Evolutionary conservation across 2,329 filamentous ascomycete species (phyloP).

Genomic region (Cordyceps cateniannulata): DNA sequence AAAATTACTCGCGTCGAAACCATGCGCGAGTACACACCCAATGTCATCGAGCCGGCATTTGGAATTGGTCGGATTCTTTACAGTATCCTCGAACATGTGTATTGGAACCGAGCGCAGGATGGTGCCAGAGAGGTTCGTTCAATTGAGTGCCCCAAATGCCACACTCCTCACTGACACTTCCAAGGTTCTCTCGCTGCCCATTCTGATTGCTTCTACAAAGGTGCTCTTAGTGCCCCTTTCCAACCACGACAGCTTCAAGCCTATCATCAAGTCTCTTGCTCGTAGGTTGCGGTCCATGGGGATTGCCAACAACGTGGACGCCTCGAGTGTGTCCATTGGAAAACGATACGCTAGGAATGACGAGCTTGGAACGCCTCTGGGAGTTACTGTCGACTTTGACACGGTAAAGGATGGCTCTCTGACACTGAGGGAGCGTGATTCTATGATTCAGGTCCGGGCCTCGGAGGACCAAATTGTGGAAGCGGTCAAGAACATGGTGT

Average conservation of each 20-base stretch:
- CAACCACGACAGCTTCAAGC: constrained; percentile 64
- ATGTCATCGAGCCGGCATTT: constrained; percentile 90
- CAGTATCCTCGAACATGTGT: constrained; percentile 70
- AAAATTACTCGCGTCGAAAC: constrained; percentile 57
- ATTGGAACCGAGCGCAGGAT: constrained; percentile 66
- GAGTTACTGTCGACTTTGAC: constrained; percentile 87
- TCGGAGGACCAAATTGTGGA: constrained; percentile 66
- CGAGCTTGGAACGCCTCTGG: constrained; percentile 81
- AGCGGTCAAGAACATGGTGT: constrained; percentile 48
- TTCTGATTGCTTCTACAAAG: constrained; percentile 72
- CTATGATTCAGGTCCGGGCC: constrained; percentile 75
- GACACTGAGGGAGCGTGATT: constrained; percentile 78
- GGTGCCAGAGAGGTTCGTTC: constrained; percentile 53
- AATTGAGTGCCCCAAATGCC: too few relatives aligned
- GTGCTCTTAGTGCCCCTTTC: constrained; percentile 80
- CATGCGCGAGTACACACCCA: constrained; percentile 77
- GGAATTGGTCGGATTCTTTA: constrained; percentile 58
- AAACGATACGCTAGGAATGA: constrained; percentile 86
- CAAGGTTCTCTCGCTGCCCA: constrained; percentile 37
- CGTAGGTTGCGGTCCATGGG: constrained; percentile 63
- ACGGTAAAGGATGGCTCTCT: constrained; percentile 74
- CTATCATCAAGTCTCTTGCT: constrained; percentile 59
- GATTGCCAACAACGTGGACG: constrained; percentile 72
- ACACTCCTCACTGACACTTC: not conserved
- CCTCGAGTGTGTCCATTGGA: constrained; percentile 78